Evolutionary conservation across 352 stramenopile species (phyloP).

Genomic region (Phytophthora pseudosyringae): DNA sequence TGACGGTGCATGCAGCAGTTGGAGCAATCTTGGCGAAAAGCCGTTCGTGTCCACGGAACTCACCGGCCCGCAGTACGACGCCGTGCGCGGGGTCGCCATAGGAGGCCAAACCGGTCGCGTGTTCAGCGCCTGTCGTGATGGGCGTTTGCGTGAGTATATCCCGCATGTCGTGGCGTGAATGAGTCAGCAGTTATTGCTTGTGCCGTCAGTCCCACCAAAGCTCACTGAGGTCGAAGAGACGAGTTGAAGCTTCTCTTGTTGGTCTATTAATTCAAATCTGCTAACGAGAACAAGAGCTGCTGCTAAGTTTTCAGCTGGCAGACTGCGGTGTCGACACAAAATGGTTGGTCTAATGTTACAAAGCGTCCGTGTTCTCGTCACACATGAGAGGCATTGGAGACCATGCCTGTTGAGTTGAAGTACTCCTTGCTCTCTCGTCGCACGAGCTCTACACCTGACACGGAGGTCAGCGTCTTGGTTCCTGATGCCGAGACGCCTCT

Average conservation of each 20-base stretch:
- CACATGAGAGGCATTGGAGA: slow-evolving; percentile 37
- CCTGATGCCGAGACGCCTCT: slow-evolving; percentile 25
- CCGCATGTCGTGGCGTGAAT: slow-evolving; percentile 44
- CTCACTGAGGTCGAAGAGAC: slow-evolving; percentile 1
- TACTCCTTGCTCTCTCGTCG: slow-evolving; percentile 73
- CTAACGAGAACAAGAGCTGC: slow-evolving; percentile 30
- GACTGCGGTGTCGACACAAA: slow-evolving; percentile 13
- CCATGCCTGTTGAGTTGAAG: slow-evolving; percentile 25
- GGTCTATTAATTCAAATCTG: slow-evolving; percentile 40
- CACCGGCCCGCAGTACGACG: slow-evolving; percentile 70
- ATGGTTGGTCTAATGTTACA: slow-evolving; percentile 43
- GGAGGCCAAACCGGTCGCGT: slow-evolving; percentile 43
- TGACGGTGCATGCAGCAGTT: slow-evolving; percentile 64
- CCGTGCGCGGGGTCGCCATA: slow-evolving; percentile 62
- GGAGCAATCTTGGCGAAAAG: slow-evolving; percentile 37
- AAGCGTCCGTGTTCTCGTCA: slow-evolving; percentile 36
- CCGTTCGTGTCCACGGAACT: slow-evolving; percentile 50
- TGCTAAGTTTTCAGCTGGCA: slow-evolving; percentile 30
- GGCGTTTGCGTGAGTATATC: slow-evolving; percentile 70
- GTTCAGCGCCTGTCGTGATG: slow-evolving; percentile 68
- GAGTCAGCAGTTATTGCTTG: slow-evolving; percentile 3
- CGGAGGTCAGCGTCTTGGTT: slow-evolving; percentile 31
- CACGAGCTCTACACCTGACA: slow-evolving; percentile 48
- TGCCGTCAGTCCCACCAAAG: not conserved
- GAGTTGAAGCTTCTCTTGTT: not conserved